phyloP scores from a whole-genome alignment of 139 green algal genomes.

The Diplosphaera chodatii region DNA sequence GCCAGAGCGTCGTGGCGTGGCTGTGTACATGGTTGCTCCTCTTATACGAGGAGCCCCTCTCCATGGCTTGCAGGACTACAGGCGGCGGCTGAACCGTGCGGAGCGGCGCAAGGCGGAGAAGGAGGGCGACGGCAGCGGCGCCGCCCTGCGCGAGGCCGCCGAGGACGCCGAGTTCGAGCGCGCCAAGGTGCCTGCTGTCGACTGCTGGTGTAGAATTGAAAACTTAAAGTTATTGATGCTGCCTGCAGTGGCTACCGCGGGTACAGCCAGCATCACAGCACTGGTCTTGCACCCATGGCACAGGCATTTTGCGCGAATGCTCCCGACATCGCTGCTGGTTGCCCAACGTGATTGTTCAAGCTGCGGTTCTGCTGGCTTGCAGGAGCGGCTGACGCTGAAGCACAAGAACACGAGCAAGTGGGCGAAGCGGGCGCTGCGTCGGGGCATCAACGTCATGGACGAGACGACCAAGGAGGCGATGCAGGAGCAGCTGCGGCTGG shows the following conservation, averaged over 20 bases:
- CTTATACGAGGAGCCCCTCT: too few species aligned
- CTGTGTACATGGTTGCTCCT: too few species aligned
- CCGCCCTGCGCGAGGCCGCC: constrained; percentile 9
- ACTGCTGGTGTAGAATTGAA: too few species aligned
- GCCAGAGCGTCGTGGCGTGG: too few species aligned
- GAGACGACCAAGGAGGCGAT: constrained; percentile 60
- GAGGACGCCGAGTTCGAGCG: constrained; percentile 72
- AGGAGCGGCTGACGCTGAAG: constrained; percentile 90
- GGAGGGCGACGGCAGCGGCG: not conserved
- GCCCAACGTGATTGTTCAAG: too few species aligned
- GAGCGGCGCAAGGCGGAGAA: constrained; percentile 24
- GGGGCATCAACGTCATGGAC: constrained; percentile 55
- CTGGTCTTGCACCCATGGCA: too few species aligned
- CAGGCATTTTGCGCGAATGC: too few species aligned
- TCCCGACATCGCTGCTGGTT: too few species aligned
- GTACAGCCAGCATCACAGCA: too few species aligned
- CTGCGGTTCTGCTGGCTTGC: too few species aligned
- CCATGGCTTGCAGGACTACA: constrained; percentile 48
- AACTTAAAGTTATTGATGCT: too few species aligned
- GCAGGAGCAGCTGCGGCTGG: constrained; percentile 81
- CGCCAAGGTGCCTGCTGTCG: constrained; percentile 55
- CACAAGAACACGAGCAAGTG: constrained; percentile 88
- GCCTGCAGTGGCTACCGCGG: too few species aligned
- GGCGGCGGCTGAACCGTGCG: constrained; percentile 37
- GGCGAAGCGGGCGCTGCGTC: constrained; percentile 77